Base-by-base conservation (phyloP, 176 grass and related monocot species). In the Ampelocalamus luodianensis region DNA sequence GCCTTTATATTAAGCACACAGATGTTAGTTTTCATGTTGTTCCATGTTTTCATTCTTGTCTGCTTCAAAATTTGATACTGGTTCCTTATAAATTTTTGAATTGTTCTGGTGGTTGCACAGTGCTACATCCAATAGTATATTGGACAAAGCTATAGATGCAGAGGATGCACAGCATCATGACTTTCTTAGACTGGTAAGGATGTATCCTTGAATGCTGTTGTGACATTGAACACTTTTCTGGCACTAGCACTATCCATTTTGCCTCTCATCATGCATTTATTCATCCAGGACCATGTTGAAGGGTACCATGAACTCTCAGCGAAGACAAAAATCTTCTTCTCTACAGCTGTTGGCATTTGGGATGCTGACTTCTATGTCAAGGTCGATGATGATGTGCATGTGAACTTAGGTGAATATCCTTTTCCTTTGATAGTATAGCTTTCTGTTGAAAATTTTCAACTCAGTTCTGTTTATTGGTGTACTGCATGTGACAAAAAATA, bases 271-370 rank as follows among this genome's bases (percentile, higher is more conserved):
- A 23, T 65, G 65, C 13, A 51, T 83, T 81, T 77, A 67, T 79
- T 84, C 23, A 62, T 44, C 17, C 70, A 98, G 95, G 93, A 95
- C 20, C 93, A 98, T 87, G 91, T 98, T 8, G 95, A 98, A 83
- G 95, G 95, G 63, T 98, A 98, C 80, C 95, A 98, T 87, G 95
- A 98, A 71, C 91, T 98, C 70, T 98, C 95, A 82, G 87, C 95
- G 53, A 98, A 98, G 87, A 98, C 95, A 85, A 98, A 98, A 78
- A 93, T 89, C 78, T 98, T 98, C 81, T 98, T 98, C 90, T 92
- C 92, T 18, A 93, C 92, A 66, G 91, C 95, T 38, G 91, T 98
- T 69, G 66, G 78, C 24, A 95, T 89, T 79, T 98, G 91, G 95
- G 95, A 98, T 87, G 95, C 95, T 77, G 89, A 98, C 78, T 98